Evolutionary conservation across 441 rosid genomes (phyloP).

Genomic region (Dalechampia spathulata): DNA sequence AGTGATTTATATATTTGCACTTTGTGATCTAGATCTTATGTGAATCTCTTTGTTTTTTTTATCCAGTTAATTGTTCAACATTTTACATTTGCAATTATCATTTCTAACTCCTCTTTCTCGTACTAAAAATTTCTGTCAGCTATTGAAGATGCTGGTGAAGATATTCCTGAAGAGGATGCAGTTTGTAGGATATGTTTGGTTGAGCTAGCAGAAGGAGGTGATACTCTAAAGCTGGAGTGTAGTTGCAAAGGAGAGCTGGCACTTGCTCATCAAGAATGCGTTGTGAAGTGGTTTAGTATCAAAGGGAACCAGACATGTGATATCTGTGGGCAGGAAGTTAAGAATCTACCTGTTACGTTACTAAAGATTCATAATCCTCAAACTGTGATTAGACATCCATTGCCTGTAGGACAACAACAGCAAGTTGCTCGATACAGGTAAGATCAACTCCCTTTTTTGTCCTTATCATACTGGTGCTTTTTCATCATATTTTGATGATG

Average conservation of each 20-base stretch:
- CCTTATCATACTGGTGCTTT: too few species aligned
- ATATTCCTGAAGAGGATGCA: too few species aligned
- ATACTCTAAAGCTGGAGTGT: constrained; percentile 65
- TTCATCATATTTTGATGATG: too few species aligned
- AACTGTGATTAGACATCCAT: constrained; percentile 24
- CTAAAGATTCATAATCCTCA: constrained; percentile 34
- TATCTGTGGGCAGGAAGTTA: constrained; percentile 56
- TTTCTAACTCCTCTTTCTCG: constrained; percentile 18
- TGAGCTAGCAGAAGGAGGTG: constrained; percentile 55
- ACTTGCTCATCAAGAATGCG: constrained; percentile 59
- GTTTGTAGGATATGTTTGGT: constrained; percentile 58
- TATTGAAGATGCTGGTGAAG: constrained; percentile 35
- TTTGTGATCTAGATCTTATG: too few species aligned
- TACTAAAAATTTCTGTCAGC: constrained; percentile 30
- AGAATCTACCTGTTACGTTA: constrained; percentile 57
- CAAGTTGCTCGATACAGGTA: constrained; percentile 36
- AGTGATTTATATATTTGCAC: too few species aligned
- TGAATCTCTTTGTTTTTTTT: not conserved
- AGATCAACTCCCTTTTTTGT: constrained; percentile 18
- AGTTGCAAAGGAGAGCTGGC: constrained; percentile 71
- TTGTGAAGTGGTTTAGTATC: constrained; percentile 68
- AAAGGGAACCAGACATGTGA: constrained; percentile 65
- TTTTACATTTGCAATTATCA: not conserved
- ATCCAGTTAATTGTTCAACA: not conserved
- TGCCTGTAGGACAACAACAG: constrained; percentile 23